Evolutionary conservation across 108 stramenopile species (phyloP).

Genomic region (Nannochloropsis granulata): DNA sequence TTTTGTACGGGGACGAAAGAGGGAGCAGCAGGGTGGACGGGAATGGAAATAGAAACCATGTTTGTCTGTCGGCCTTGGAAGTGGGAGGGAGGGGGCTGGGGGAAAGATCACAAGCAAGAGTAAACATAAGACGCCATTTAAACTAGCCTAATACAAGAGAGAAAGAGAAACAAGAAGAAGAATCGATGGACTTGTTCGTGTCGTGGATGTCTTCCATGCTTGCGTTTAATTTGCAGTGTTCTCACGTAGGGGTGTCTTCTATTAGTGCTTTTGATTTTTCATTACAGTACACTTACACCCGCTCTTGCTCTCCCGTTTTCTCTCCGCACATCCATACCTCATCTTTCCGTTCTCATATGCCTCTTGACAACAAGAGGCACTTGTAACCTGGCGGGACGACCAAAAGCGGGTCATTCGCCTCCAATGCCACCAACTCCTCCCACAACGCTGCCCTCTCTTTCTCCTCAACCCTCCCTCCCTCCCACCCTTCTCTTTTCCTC

Average conservation of each 20-base stretch:
- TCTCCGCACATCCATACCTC: not conserved
- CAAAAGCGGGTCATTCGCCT: not conserved
- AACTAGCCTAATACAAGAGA: not conserved
- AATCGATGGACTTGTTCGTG: not conserved
- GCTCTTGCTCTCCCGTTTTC: too few species aligned
- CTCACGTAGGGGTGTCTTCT: too few species aligned
- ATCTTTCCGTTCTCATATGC: not conserved
- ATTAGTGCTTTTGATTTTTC: too few species aligned
- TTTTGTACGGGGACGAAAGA: too few species aligned
- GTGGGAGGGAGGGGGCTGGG: not conserved
- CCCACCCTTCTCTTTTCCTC: not conserved
- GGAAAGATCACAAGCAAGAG: not conserved
- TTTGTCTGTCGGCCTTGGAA: too few species aligned
- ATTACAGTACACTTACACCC: too few species aligned
- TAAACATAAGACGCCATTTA: not conserved
- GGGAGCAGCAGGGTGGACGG: too few species aligned
- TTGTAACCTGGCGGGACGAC: not conserved
- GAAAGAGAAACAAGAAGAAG: not conserved
- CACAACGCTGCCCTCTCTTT: not conserved
- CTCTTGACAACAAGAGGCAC: not conserved
- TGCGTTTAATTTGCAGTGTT: too few species aligned
- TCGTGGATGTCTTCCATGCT: too few species aligned
- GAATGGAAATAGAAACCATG: too few species aligned
- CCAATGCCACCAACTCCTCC: not conserved
- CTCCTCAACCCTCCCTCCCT: not conserved